These are phyloP conservation scores for Veloporphyrellus conicus DNA, from an alignment of 1,284 basidiomycete species.

Conservation along the genomic window DNA sequence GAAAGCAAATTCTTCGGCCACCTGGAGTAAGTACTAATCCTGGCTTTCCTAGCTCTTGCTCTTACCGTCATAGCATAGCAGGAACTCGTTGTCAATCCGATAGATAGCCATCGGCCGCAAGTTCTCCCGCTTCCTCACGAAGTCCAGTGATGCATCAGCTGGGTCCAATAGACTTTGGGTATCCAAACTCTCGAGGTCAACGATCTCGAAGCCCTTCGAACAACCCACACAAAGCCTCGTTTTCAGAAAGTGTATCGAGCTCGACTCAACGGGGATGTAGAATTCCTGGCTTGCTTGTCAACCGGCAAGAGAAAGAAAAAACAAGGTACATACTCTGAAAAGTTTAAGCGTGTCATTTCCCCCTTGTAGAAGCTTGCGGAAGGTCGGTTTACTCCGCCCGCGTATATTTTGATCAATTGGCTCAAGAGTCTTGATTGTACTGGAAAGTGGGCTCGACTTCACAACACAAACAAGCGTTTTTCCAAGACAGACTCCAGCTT, in stretches of 20 bases:
- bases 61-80: conserved; percentile 95
- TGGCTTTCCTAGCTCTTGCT: neutral
- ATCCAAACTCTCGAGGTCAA: conserved; percentile 95
- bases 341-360: conserved; percentile 92
- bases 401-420: conserved; percentile 89
- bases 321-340: conserved; percentile 69
- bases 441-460: conserved; percentile 90
- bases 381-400: conserved; percentile 85
- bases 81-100: conserved; percentile 93
- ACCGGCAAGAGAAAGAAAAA: neutral
- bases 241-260: conserved; percentile 96
- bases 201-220: conserved; percentile 98
- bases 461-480: conserved; percentile 97
- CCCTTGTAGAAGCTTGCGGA: conserved; percentile 89
- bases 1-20: conserved; percentile 85
- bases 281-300: conserved; percentile 66
- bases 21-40: conserved; percentile 9
- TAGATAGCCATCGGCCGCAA: conserved; percentile 95
- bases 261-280: conserved; percentile 97
- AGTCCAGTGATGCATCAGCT: conserved; percentile 86
- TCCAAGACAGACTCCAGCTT: conserved; percentile 89
- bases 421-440: conserved; percentile 96
- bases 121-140: conserved; percentile 87
- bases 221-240: conserved; percentile 97
- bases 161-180: conserved; percentile 96